phyloP scores from a whole-genome alignment of 2,329 filamentous ascomycete genomes.

The Alternaria viburni region DNA sequence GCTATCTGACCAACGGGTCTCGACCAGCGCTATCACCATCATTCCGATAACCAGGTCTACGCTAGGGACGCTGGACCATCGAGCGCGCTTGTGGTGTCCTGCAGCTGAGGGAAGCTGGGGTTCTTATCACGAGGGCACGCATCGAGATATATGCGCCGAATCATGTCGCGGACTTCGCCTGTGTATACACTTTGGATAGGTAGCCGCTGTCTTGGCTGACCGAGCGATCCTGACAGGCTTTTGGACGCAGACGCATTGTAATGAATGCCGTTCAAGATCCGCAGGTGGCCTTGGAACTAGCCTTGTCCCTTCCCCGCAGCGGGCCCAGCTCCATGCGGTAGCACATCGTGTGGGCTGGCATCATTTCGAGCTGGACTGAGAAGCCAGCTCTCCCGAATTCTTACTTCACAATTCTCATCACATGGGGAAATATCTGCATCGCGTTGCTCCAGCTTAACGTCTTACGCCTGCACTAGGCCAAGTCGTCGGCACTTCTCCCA shows the following conservation, averaged over 20 bases:
- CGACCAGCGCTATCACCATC: constrained; percentile 11
- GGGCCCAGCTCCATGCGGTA: constrained; percentile 14
- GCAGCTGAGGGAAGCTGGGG: constrained; percentile 21
- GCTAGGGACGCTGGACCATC: constrained; percentile 20
- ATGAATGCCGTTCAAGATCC: constrained; percentile 1
- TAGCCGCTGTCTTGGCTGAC: constrained; percentile 2
- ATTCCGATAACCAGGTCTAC: constrained; percentile 36
- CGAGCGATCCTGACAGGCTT: not conserved
- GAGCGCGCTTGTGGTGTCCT: constrained; percentile 19
- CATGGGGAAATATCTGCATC: not conserved
- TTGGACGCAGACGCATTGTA: not conserved
- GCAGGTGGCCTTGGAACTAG: constrained; percentile 3
- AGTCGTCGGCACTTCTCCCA: constrained; percentile 1
- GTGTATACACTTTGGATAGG: constrained; percentile 13
- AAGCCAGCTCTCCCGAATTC: not conserved
- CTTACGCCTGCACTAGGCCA: not conserved
- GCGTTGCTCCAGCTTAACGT: not conserved
- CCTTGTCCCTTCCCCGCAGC: constrained; percentile 14
- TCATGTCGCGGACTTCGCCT: constrained; percentile 30
- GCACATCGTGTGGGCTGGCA: constrained; percentile 9
- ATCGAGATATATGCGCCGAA: constrained; percentile 25
- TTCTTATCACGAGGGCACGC: constrained; percentile 23
- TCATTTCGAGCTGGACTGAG: not conserved
- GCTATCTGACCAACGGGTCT: constrained; percentile 22
- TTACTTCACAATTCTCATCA: not conserved